A percentile compares a stretch with the other conserved stretches of the same genome.
Conservation (phyloP, 371 early-diverging fungal genomes). For the Mucor indicus region DNA sequence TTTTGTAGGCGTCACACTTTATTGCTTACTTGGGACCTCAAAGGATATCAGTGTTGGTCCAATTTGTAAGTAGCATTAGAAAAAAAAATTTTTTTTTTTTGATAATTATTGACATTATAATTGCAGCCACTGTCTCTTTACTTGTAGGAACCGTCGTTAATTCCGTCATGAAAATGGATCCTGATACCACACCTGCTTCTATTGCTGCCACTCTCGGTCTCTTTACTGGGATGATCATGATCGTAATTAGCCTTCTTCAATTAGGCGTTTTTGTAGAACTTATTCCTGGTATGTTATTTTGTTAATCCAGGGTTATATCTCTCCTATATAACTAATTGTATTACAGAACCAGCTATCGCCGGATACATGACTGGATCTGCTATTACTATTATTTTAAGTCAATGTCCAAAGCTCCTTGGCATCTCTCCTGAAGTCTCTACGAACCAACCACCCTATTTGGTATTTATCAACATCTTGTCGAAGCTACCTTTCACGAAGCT, state of each 20-base stretch:
- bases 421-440: constrained; percentile 55
- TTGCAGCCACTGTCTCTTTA: constrained; percentile 74
- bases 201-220: constrained; percentile 57
- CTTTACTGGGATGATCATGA: constrained; percentile 55
- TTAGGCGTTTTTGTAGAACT: constrained; percentile 84
- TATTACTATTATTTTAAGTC: constrained; percentile 70
- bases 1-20: constrained; percentile 77
- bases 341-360: constrained; percentile 60
- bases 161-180: constrained; percentile 20
- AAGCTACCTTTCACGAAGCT: constrained; percentile 33
- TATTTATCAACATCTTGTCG: constrained; percentile 46
- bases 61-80: constrained; percentile 36
- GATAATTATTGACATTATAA: neutral
- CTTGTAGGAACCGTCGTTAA: constrained; percentile 66
- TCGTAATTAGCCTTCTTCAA: constrained; percentile 67
- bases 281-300: constrained; percentile 48
- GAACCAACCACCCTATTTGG: constrained; percentile 49
- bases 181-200: constrained; percentile 29
- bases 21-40: constrained; percentile 80
- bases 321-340: no score
- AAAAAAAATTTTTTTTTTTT: no score
- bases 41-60: constrained; percentile 91
- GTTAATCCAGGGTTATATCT: neutral
- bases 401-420: constrained; percentile 72
- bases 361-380: constrained; percentile 79